These are phyloP conservation scores for Podaxis sp. DNA, from an alignment of 768 basidiomycete genomes.

Conservation along the genomic window DNA sequence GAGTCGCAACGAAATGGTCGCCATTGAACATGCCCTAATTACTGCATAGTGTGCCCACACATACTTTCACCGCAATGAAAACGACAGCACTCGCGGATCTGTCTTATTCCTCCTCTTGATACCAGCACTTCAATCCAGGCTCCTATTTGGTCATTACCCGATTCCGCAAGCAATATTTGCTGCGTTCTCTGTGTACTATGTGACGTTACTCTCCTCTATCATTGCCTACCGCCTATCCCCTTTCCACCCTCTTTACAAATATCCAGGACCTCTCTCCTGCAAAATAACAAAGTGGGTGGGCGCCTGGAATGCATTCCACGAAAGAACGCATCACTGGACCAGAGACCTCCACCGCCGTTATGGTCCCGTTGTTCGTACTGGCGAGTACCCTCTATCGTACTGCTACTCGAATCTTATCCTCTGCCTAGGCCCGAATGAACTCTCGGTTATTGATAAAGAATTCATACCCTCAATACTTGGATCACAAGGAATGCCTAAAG, in stretches of 20 bases:
- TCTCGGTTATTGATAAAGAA: conserved; percentile 43
- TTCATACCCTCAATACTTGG: conserved; percentile 44
- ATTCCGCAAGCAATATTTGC: not conserved
- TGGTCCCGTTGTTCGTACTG: conserved; percentile 35
- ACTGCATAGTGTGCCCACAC: not conserved
- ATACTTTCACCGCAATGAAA: not conserved
- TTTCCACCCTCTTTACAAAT: conserved; percentile 35
- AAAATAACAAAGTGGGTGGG: conserved; percentile 27
- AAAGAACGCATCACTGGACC: conserved; percentile 26
- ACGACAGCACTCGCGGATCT: not conserved
- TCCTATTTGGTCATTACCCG: not conserved
- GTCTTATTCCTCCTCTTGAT: not conserved
- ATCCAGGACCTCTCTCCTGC: conserved; percentile 33
- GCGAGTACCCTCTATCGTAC: conserved; percentile 24
- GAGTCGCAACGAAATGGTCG: not conserved
- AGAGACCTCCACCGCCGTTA: conserved; percentile 29
- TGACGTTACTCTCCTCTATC: conserved; percentile 14
- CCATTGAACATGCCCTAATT: not conserved
- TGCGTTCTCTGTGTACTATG: conserved; percentile 12
- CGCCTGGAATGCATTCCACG: conserved; percentile 19
- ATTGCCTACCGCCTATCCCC: conserved; percentile 35
- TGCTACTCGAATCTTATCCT: conserved; percentile 13
- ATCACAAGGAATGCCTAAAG: conserved; percentile 48
- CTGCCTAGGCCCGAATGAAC: conserved; percentile 47
- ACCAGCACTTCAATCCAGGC: not conserved